Base-by-base conservation (phyloP, 768 basidiomycete genomes). In the Naematelia aurantialba region DNA sequence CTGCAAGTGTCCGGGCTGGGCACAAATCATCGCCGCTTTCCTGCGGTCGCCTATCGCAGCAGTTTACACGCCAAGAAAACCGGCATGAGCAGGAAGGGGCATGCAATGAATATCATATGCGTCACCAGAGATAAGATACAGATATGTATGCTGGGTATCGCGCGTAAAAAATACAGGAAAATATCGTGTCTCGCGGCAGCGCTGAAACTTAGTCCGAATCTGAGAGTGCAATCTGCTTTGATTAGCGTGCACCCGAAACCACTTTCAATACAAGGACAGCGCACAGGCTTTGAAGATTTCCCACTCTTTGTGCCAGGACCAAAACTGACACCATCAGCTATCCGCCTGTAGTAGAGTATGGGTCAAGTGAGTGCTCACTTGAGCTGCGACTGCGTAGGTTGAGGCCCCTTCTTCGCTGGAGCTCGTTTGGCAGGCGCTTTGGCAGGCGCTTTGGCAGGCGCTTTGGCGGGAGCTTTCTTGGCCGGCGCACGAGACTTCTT, bases 371-470 rank as follows among this genome's bases (percentile, higher is more conserved):
- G 48, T 4, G 26, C 58, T 57, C 31, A 54, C 48, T 46, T 56
- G 39, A 54, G 30, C 22, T 57, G 51, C 22, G 61, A 55, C 34
- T 56, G 55, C 45, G 29, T 48, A 1, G 55, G n/a, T 25, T 49
- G 49, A 5, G 52, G 52, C 17, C 55, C 31, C 46, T 58, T 83
- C 68, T 80, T 82, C 1, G 84, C 79, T 2, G 84, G 77, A 1
- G 83, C 78, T 68, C 84, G 88, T 77, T 84, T 81, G 5, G 79
- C 76, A 5, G 80, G 73, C 3, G 79, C 73, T 49, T 78, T 78
- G 63, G 48, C 56, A 11, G 62, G 22, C 48, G 66, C 24, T 26
- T 58, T 42, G 1, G 68, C 46, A 8, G 61, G 49, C 14, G 52
- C 13, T 24, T 24, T 47, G 46, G 8, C 17, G 26, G 63, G 50